phyloP scores from a whole-genome alignment of 1,284 basidiomycete genomes.

The Boletellus sp. region DNA sequence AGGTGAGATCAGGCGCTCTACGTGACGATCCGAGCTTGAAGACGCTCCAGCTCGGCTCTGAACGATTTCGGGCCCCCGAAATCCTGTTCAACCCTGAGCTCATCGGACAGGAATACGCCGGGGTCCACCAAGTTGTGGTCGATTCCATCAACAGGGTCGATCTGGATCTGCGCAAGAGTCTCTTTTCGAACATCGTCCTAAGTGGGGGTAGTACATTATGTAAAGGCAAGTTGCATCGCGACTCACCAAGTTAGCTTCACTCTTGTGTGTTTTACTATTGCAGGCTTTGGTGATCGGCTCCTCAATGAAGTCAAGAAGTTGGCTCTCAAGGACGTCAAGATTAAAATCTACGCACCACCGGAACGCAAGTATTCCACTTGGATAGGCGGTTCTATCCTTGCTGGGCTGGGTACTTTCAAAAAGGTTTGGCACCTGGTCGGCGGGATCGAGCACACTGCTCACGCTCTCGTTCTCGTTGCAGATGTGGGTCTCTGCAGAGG shows the following conservation, averaged over 20 bases:
- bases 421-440: constrained; percentile 59
- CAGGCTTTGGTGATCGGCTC: constrained; percentile 94
- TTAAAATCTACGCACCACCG: constrained; percentile 99
- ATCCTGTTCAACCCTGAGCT: constrained; percentile 98
- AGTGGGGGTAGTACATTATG: constrained; percentile 96
- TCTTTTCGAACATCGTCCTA: constrained; percentile 96
- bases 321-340: constrained; percentile 96
- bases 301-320: constrained; percentile 95
- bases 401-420: constrained; percentile 95
- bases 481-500: constrained; percentile 99
- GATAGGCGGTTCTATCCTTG: constrained; percentile 97
- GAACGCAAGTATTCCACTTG: constrained; percentile 99
- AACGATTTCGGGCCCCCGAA: constrained; percentile 96
- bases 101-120: constrained; percentile 93
- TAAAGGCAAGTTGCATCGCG: constrained; percentile 56
- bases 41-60: constrained; percentile 74
- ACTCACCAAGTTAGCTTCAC: constrained; percentile 4
- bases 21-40: constrained; percentile 4
- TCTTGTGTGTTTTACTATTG: constrained; percentile 6
- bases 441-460: constrained; percentile 6
- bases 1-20: constrained; percentile 49
- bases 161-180: constrained; percentile 88
- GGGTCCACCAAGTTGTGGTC: constrained; percentile 93
- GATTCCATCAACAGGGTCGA: constrained; percentile 86
- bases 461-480: constrained; percentile 30